Percentiles rank a stretch among this genome's conserved stretches.
Conservation (phyloP, 331 rosid species). For the Acacia pycnantha region DNA sequence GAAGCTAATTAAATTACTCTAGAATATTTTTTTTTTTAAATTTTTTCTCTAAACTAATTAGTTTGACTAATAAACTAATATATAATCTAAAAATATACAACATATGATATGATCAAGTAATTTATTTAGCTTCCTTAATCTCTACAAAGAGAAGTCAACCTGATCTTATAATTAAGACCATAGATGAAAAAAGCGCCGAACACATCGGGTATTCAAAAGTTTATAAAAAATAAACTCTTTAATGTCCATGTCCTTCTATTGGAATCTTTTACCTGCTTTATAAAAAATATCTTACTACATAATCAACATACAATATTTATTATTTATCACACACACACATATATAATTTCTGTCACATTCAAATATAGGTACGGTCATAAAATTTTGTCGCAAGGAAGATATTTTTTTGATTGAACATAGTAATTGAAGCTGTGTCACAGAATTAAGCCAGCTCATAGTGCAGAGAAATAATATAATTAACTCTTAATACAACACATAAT, state of each 20-base stretch:
- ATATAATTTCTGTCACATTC: not conserved
- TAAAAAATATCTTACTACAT: not conserved
- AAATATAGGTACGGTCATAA: not conserved
- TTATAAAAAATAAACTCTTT: too few relatives aligned
- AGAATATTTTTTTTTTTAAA: too few relatives aligned
- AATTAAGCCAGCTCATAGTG: constrained; percentile 20
- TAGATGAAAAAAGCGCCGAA: too few relatives aligned
- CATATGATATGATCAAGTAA: too few relatives aligned
- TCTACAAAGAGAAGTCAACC: too few relatives aligned
- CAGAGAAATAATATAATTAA: constrained; percentile 1
- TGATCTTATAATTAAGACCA: too few relatives aligned
- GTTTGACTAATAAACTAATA: too few relatives aligned
- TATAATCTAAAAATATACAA: too few relatives aligned
- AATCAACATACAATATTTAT: not conserved
- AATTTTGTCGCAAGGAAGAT: not conserved
- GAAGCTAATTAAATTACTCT: too few relatives aligned
- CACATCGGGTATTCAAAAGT: too few relatives aligned
- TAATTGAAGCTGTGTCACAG: not conserved
- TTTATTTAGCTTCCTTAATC: too few relatives aligned
- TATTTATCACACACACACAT: not conserved
- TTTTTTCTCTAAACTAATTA: too few relatives aligned
- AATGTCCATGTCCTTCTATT: not conserved
- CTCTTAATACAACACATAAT: not conserved
- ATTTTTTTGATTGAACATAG: not conserved
- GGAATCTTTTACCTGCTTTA: not conserved